Conservation (phyloP, 2,329 filamentous ascomycete species). For the Ophiocordyceps unilateralis region DNA sequence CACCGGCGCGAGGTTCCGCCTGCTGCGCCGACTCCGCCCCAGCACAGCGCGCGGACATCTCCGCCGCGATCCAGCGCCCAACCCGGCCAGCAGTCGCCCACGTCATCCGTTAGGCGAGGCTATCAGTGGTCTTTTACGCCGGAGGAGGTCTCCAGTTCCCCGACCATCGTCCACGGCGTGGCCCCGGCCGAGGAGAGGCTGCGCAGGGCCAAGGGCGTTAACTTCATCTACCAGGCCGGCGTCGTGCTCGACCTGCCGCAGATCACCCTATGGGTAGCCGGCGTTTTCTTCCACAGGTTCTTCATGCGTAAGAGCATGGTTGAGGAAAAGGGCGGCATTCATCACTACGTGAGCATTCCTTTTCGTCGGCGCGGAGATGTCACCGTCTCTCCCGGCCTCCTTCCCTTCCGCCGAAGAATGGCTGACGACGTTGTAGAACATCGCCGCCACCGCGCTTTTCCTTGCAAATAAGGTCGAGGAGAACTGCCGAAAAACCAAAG, state of each 20-base stretch:
- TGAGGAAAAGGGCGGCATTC: slow-evolving; percentile 57
- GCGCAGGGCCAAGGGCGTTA: slow-evolving; percentile 76
- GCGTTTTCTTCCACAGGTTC: slow-evolving; percentile 90
- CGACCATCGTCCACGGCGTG: slow-evolving; percentile 73
- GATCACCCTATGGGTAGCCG: slow-evolving; percentile 78
- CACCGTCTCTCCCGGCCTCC: not conserved
- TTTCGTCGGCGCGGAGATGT: too few species aligned
- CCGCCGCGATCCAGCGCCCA: slow-evolving; percentile 31
- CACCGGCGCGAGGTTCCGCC: slow-evolving; percentile 39
- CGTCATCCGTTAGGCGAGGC: slow-evolving; percentile 20
- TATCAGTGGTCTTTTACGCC: slow-evolving; percentile 80
- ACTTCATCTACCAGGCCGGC: slow-evolving; percentile 90
- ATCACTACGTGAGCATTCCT: slow-evolving; percentile 61
- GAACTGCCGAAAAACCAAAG: slow-evolving; percentile 88
- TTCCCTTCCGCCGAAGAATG: not conserved
- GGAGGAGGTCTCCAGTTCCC: slow-evolving; percentile 66
- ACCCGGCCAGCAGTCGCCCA: slow-evolving; percentile 25
- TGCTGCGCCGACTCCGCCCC: slow-evolving; percentile 42
- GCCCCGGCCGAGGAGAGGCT: slow-evolving; percentile 59
- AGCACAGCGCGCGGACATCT: slow-evolving; percentile 35
- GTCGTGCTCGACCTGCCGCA: slow-evolving; percentile 85
- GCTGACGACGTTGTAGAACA: slow-evolving; percentile 33
- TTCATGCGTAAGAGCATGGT: slow-evolving; percentile 81
- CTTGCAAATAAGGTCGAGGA: slow-evolving; percentile 96
- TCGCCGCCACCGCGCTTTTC: slow-evolving; percentile 81